A percentile compares a stretch with the other conserved stretches of the same genome.
Conservation (phyloP, 805 yeast genomes). For the Candida bentonensis region DNA sequence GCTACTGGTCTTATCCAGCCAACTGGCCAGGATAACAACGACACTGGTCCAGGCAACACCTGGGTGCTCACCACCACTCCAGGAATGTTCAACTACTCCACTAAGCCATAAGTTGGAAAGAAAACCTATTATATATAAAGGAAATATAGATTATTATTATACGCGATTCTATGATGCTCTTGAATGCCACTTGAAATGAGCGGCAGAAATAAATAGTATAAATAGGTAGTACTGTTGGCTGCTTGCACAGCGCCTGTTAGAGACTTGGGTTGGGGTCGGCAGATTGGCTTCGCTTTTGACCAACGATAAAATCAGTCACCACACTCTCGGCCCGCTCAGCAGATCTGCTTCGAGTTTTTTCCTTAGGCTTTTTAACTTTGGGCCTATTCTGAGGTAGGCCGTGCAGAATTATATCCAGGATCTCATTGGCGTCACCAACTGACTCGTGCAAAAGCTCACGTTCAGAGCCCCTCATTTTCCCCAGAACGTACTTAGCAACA, state of each 20-base stretch:
- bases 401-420: neutral
- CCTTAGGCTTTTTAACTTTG: too few species aligned
- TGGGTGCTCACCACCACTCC: conserved; percentile 37
- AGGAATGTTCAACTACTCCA: conserved; percentile 39
- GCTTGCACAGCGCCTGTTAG: too few species aligned
- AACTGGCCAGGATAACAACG: conserved; percentile 66
- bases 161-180: neutral
- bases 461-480: neutral
- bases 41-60: conserved; percentile 36
- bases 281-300: too few species aligned
- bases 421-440: neutral
- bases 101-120: conserved; percentile 28
- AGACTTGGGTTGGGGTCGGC: too few species aligned
- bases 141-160: neutral
- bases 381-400: too few species aligned
- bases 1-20: conserved; percentile 77
- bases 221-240: too few species aligned
- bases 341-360: too few species aligned
- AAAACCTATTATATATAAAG: neutral
- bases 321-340: too few species aligned
- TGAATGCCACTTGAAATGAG: neutral
- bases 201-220: too few species aligned
- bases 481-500: conserved; percentile 1
- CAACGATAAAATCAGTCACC: too few species aligned
- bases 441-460: neutral